Evolutionary conservation across 2,329 filamentous ascomycete species (phyloP).

Genomic region (Aureobasidium sp.): DNA sequence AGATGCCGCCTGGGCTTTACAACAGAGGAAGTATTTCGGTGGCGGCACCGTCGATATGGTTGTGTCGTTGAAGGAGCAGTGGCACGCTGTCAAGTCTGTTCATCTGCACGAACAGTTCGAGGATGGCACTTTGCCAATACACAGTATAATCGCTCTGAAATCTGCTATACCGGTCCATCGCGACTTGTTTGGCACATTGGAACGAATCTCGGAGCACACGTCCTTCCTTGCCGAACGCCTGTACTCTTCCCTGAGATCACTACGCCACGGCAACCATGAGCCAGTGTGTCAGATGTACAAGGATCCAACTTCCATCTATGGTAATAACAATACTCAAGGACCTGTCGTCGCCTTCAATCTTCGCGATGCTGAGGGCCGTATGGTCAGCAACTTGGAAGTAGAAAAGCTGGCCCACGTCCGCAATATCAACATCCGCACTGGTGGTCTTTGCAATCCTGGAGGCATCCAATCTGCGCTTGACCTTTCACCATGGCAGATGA

Average conservation of each 20-base stretch:
- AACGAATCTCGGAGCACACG: constrained; percentile 63
- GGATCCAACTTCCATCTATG: constrained; percentile 33
- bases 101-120: constrained; percentile 76
- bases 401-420: constrained; percentile 79
- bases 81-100: constrained; percentile 68
- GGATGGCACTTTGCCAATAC: constrained; percentile 85
- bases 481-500: constrained; percentile 75
- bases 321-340: constrained; percentile 48
- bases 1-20: constrained; percentile 54
- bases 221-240: constrained; percentile 56
- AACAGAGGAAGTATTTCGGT: constrained; percentile 73
- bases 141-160: constrained; percentile 79
- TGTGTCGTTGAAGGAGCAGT: constrained; percentile 61
- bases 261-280: constrained; percentile 64
- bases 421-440: constrained; percentile 77
- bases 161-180: constrained; percentile 65
- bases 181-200: constrained; percentile 62
- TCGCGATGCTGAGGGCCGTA: constrained; percentile 58
- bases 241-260: constrained; percentile 48
- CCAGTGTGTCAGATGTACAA: constrained; percentile 63
- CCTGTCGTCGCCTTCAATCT: constrained; percentile 83
- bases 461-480: constrained; percentile 68
- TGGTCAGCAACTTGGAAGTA: constrained; percentile 76
- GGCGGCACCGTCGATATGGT: constrained; percentile 93
- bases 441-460: constrained; percentile 86